phyloP scores from a whole-genome alignment of 2,329 filamentous ascomycete genomes.

The Massarina eburnea region DNA sequence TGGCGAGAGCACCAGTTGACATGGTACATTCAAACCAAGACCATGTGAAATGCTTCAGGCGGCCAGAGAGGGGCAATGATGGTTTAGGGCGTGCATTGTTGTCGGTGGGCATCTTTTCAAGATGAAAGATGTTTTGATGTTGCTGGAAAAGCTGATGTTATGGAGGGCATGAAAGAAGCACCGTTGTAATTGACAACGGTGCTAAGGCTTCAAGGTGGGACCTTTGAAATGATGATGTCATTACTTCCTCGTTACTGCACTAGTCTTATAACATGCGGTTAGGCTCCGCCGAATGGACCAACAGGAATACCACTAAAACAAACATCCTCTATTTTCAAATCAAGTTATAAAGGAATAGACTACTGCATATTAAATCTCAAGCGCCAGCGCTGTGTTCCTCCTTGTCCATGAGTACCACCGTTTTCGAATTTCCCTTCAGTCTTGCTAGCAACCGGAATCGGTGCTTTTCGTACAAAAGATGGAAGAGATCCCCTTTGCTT shows the following conservation, averaged over 20 bases:
- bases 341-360: too few species aligned
- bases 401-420: too few species aligned
- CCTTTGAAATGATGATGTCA: not conserved
- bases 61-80: constrained; percentile 5
- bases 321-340: too few species aligned
- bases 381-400: too few species aligned
- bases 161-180: not conserved
- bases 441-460: too few species aligned
- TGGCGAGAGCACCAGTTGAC: constrained; percentile 71
- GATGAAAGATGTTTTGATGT: not conserved
- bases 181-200: not conserved
- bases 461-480: too few species aligned
- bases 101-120: not conserved
- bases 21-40: constrained; percentile 74
- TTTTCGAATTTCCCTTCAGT: too few species aligned
- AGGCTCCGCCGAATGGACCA: too few species aligned
- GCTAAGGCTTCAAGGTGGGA: not conserved
- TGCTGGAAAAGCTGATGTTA: not conserved
- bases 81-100: not conserved
- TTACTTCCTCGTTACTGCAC: not conserved
- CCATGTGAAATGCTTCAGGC: constrained; percentile 44
- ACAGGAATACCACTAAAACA: too few species aligned
- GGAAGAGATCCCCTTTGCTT: too few species aligned
- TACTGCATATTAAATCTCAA: too few species aligned
- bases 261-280: not conserved